Base-by-base conservation (phyloP, 345 rosid genomes). In the Passiflora organensis region DNA sequence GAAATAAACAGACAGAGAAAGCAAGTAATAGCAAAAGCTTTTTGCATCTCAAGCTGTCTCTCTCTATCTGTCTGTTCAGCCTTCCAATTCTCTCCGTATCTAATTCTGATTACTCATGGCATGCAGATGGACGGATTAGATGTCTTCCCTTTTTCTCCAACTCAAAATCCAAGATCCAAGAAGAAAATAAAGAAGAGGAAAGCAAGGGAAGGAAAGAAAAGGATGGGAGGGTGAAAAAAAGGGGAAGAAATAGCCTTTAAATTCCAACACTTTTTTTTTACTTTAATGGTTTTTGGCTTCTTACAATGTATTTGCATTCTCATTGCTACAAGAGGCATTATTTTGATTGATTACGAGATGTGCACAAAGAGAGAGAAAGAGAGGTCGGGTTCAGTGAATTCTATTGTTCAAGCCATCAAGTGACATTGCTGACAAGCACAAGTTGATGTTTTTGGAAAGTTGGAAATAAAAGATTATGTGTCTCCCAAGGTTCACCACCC, bases 401-500 rank as follows among this genome's bases (percentile, higher is more conserved):
- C 18, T 6, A 32, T 2, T 3, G n/a, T 21, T 21, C 11, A 59
- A 59, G 54, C 8, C 34, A 28, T 28, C 34, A 28, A 28, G 34
- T 59, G 63, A 54, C 54, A 44, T 37, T 48, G 63, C 55, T 59
- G 63, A 59, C 48, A 59, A 28, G 8, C 13, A 13, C 47, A 48
- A 48, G 54, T 49, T 48, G 55, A 54, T 48, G 55, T 20, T 48
- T 59, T 48, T 59, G 24, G 63, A 59, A 59, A 48, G 19, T 28
- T 2, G 34, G 34, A 28, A 28, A 28, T 28, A 22, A n/a, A 59
- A 43, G 63, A 36, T 36, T 0, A 2, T 48, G 63, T 38, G 55
- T 24, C 38, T 38, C 24, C 55, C 63, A 48, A 59, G 63, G 63
- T 59, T 59, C 63, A 59, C 38, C 48, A 23, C 55, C 55, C 55